Evolutionary conservation across 2,329 filamentous ascomycete species (phyloP).

Genomic region (Aotearoamyces nothofagi): DNA sequence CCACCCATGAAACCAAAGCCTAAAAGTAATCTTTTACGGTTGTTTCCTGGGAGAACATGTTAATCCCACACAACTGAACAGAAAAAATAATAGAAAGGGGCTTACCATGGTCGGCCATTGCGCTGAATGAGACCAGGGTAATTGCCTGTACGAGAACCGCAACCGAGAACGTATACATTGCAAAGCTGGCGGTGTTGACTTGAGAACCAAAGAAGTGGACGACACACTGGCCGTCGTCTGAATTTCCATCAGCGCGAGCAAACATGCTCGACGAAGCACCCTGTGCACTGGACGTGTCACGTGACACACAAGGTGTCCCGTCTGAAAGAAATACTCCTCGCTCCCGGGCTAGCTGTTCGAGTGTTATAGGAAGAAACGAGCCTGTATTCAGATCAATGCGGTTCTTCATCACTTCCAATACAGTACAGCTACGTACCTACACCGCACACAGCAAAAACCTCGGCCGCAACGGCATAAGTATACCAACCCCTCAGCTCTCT

Average conservation of each 20-base stretch:
- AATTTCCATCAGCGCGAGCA: conserved; percentile 9
- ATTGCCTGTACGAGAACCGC: conserved; percentile 80
- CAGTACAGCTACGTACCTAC: conserved; percentile 49
- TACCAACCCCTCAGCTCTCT: conserved; percentile 91
- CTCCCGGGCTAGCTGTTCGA: conserved; percentile 83
- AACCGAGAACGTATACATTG: conserved; percentile 94
- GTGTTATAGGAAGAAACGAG: conserved; percentile 85
- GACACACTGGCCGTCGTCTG: conserved; percentile 47
- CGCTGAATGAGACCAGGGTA: conserved; percentile 88
- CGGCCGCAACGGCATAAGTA: conserved; percentile 85
- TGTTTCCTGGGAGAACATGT: conserved; percentile 28
- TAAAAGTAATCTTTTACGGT: conserved; percentile 76
- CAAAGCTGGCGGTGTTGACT: conserved; percentile 91
- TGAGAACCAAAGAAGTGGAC: conserved; percentile 67
- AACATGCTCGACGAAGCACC: conserved; percentile 11
- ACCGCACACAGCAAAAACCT: conserved; percentile 88
- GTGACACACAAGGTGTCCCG: no score
- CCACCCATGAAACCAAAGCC: conserved; percentile 74
- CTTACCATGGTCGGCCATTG: conserved; percentile 76
- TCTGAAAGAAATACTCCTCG: conserved; percentile 75
- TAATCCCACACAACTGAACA: conserved; percentile 3
- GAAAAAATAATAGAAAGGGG: background rate
- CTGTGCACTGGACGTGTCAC: no score
- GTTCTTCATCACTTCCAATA: no score
- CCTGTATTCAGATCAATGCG: conserved; percentile 34